These are phyloP conservation scores for Eucalyptus coolabah DNA, from an alignment of 345 rosid species.

Conservation along the genomic window DNA sequence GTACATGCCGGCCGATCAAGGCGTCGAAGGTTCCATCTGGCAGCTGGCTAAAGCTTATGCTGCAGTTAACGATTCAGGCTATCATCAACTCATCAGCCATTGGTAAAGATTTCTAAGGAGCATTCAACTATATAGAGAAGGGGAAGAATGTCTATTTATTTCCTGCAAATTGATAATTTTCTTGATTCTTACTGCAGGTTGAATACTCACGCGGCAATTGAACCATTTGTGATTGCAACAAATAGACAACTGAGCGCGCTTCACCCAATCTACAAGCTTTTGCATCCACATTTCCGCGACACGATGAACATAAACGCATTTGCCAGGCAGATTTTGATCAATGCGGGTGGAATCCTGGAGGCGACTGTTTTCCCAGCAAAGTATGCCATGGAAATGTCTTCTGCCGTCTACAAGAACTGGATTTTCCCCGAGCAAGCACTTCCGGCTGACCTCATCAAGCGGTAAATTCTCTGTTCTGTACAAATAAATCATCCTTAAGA, in stretches of 20 bases:
- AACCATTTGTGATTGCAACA: conserved; percentile 49
- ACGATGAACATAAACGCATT: conserved; percentile 67
- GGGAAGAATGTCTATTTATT: background rate
- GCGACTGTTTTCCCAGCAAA: conserved; percentile 42
- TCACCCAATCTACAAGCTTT: conserved; percentile 65
- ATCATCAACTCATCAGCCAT: conserved; percentile 78
- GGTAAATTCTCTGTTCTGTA: background rate
- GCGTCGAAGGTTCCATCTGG: conserved; percentile 60
- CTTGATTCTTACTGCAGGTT: conserved; percentile 18
- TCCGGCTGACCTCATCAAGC: conserved; percentile 9
- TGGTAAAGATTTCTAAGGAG: conserved; percentile 31
- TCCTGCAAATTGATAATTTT: background rate
- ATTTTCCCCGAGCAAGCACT: conserved; percentile 22
- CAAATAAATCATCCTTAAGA: background rate
- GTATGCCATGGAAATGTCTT: conserved; percentile 61
- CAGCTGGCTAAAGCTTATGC: conserved; percentile 86
- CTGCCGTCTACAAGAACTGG: conserved; percentile 38
- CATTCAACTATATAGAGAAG: background rate
- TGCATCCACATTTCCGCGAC: conserved; percentile 65
- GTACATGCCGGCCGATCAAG: conserved; percentile 58
- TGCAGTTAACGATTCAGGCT: conserved; percentile 70
- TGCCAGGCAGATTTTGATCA: conserved; percentile 38
- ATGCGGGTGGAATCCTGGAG: conserved; percentile 40
- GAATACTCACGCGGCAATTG: conserved; percentile 22
- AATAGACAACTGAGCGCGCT: conserved; percentile 59